Conservation (phyloP, 1,284 basidiomycete species). For the Apiotrichum brassicae region DNA sequence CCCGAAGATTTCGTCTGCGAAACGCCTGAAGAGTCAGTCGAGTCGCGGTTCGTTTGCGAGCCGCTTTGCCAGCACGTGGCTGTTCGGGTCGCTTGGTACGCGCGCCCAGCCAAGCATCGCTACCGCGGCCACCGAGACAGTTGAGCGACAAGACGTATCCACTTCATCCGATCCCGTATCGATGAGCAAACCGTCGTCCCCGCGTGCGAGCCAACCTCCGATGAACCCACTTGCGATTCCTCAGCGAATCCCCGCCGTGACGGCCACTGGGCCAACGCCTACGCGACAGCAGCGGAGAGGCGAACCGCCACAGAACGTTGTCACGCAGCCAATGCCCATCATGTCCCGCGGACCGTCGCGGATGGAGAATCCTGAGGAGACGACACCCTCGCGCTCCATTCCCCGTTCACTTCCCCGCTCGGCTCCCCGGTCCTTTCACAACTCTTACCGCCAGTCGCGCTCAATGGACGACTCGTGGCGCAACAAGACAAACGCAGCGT, state of each 20-base stretch:
- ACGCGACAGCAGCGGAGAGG: neutral
- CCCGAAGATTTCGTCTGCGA: conserved; percentile 29
- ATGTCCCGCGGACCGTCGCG: conserved; percentile 13
- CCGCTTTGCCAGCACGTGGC: conserved; percentile 36
- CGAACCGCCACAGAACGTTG: neutral
- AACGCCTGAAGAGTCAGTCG: conserved; percentile 31
- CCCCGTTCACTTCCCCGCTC: conserved; percentile 13
- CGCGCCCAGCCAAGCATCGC: conserved; percentile 36
- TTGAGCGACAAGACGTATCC: conserved; percentile 32
- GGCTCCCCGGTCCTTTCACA: conserved; percentile 11
- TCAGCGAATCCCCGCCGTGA: neutral
- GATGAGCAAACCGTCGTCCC: conserved; percentile 7
- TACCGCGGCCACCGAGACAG: conserved; percentile 31
- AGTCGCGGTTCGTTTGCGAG: conserved; percentile 38
- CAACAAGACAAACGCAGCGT: conserved; percentile 26
- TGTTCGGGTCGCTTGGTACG: conserved; percentile 29
- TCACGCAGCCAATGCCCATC: conserved; percentile 38
- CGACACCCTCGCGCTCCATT: conserved; percentile 13
- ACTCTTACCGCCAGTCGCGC: conserved; percentile 13
- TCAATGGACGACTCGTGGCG: conserved; percentile 39
- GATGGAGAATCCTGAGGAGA: conserved; percentile 18
- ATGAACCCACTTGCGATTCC: conserved; percentile 7
- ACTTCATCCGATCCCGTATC: neutral
- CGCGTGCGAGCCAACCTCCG: neutral
- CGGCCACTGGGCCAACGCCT: neutral